Conservation (phyloP, 2,329 filamentous ascomycete genomes). For the Tympanopsis confertula region DNA sequence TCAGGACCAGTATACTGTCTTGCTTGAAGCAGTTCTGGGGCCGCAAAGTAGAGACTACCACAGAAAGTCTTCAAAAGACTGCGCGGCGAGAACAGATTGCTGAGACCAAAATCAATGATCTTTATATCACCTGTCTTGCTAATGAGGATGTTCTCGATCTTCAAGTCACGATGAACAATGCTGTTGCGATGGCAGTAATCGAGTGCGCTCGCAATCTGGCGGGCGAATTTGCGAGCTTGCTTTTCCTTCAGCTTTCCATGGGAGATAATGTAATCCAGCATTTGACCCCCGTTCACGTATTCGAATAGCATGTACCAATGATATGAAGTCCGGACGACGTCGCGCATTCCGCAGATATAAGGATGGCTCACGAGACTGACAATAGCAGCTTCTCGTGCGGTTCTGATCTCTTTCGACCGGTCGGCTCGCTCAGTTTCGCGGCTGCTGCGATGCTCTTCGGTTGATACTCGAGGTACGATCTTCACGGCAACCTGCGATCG, state of each 20-base stretch:
- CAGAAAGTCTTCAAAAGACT: conserved; percentile 90
- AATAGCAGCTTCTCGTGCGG: conserved; percentile 88
- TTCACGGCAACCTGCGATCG: conserved; percentile 76
- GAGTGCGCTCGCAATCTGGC: conserved; percentile 89
- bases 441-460: conserved; percentile 65
- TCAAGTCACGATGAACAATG: conserved; percentile 92
- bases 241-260: conserved; percentile 97
- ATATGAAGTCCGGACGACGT: conserved; percentile 89
- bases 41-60: conserved; percentile 93
- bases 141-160: conserved; percentile 98
- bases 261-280: conserved; percentile 99
- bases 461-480: conserved; percentile 83
- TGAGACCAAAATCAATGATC: conserved; percentile 96
- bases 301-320: conserved; percentile 99
- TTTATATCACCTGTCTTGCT: conserved; percentile 99
- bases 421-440: conserved; percentile 80
- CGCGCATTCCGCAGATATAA: conserved; percentile 89
- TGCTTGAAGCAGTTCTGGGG: conserved; percentile 85
- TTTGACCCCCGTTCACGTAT: conserved; percentile 96
- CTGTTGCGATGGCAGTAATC: conserved; percentile 98
- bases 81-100: conserved; percentile 83
- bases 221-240: conserved; percentile 91
- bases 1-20: conserved; percentile 91
- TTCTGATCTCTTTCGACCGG: conserved; percentile 91
- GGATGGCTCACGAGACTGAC: conserved; percentile 89